Evolutionary conservation across 2,329 filamentous ascomycete genomes (phyloP).

Genomic region (Verticillium klebahnii): DNA sequence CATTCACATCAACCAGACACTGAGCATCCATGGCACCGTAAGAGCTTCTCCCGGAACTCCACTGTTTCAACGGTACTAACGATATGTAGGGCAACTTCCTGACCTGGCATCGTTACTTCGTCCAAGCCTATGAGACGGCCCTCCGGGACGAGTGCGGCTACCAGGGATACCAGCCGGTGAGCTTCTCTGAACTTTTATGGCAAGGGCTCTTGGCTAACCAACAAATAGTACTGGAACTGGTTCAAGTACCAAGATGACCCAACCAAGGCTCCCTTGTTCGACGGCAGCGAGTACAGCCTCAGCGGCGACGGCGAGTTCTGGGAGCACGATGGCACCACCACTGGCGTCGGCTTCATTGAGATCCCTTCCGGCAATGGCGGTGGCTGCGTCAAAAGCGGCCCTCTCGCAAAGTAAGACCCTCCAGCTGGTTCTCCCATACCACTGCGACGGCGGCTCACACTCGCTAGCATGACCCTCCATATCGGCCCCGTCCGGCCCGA

Average conservation of each 20-base stretch:
- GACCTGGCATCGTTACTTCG: conserved; percentile 13
- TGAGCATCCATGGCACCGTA: conserved; percentile 8
- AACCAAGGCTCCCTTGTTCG: conserved; percentile 30
- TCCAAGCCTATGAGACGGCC: conserved; percentile 9
- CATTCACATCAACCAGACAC: conserved; percentile 9
- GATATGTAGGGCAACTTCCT: conserved; percentile 8
- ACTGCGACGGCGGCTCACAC: background rate
- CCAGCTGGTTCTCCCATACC: too few species aligned
- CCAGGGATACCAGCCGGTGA: conserved; percentile 11
- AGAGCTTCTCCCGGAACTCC: background rate
- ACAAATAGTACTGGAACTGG: conserved; percentile 31
- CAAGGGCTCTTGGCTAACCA: background rate
- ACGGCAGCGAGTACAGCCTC: conserved; percentile 32
- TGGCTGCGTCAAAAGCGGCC: conserved; percentile 26
- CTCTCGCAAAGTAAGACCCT: conserved; percentile 17
- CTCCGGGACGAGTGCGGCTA: conserved; percentile 12
- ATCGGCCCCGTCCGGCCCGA: conserved; percentile 22
- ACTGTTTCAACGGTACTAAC: background rate
- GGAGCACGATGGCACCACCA: conserved; percentile 15
- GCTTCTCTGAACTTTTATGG: background rate
- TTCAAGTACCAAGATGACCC: conserved; percentile 20
- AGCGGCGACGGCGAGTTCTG: conserved; percentile 31
- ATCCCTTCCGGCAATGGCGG: conserved; percentile 29
- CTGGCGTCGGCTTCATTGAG: conserved; percentile 18
- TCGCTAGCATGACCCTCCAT: conserved; percentile 17